Evolutionary conservation across 345 rosid species (phyloP).

Genomic region (Eucalyptus erythrocorys): DNA sequence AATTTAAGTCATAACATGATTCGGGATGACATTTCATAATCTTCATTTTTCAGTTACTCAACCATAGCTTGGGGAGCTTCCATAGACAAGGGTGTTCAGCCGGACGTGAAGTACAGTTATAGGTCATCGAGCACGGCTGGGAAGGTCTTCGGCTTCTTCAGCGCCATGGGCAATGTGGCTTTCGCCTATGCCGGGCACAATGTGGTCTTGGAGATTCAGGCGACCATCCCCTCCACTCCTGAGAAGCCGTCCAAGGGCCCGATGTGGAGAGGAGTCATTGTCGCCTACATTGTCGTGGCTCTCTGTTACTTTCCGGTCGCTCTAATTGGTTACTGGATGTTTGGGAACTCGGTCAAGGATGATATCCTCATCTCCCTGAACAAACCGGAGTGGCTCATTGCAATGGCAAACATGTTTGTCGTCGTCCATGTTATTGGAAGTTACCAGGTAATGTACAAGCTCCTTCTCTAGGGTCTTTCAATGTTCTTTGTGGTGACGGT

Average conservation of each 20-base stretch:
- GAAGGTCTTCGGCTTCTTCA: slow-evolving; percentile 48
- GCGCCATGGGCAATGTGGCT: slow-evolving; percentile 70
- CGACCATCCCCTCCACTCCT: slow-evolving; percentile 81
- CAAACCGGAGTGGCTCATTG: slow-evolving; percentile 67
- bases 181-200: slow-evolving; percentile 82
- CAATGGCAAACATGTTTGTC: slow-evolving; percentile 49
- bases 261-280: slow-evolving; percentile 73
- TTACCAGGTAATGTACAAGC: slow-evolving; percentile 35
- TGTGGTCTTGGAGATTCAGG: slow-evolving; percentile 81
- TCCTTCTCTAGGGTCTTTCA: neutral
- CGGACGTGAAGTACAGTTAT: slow-evolving; percentile 36
- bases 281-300: slow-evolving; percentile 63
- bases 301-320: slow-evolving; percentile 83
- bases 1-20: too few relatives aligned
- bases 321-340: slow-evolving; percentile 45
- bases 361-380: slow-evolving; percentile 53
- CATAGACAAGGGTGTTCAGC: slow-evolving; percentile 40
- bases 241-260: slow-evolving; percentile 84
- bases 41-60: slow-evolving; percentile 41
- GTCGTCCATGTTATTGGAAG: slow-evolving; percentile 76
- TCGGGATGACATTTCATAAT: too few relatives aligned
- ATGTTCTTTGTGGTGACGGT: neutral
- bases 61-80: slow-evolving; percentile 78
- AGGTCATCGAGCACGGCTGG: slow-evolving; percentile 26
- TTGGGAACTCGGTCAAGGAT: slow-evolving; percentile 46